Base-by-base conservation (phyloP, 768 basidiomycete genomes). In the Pholiota conissans region DNA sequence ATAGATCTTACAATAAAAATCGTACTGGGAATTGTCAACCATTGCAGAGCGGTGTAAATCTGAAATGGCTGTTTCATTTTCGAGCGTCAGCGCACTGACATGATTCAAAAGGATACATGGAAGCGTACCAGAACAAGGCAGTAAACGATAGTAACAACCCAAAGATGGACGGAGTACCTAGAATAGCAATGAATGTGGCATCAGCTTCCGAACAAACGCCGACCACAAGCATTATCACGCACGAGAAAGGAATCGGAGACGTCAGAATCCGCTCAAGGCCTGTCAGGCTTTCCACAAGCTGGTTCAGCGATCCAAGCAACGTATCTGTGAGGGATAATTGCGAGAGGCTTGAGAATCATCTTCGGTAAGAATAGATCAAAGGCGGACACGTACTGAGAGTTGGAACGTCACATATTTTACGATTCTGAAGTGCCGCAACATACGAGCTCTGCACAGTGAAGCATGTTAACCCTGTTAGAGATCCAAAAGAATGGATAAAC, bases 191-290 rank as follows among this genome's bases (percentile, higher is more conserved):
- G 18, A 20, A 13, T 16, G 16, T 1, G n/a, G 55, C 52, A 49
- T 35, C 26, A 24, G 30, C 32, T 30, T 34, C 7, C 27, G 20
- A 27, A 46, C 22, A 29, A 39, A 35, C 22, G 16, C 34, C 10
- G 5, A 37, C 30, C 30, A 32, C 7, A 32, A n/a, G 3, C 20
- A 20, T 37, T 11, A 24, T 9, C 29, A 70, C 80, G 39, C 61
- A 89, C 81, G 87, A 89, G 71, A 87, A 90, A 9, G 88, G 89
- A 45, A 91, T 88, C 3, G 89, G 88, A 1, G 87, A 88, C 0
- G 87, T 90, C 4, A 91, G 75, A 59, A 90, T 88, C 39, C 89
- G 75, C 64, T 91, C 89, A 1, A 90, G 74, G 3, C 85, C 85
- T 10, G 87, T 89, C 48, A 90, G 72, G 27, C 83, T 79, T 55